Evolutionary conservation across 257 asterid genomes (phyloP).

Genomic region (Prunella vulgaris): DNA sequence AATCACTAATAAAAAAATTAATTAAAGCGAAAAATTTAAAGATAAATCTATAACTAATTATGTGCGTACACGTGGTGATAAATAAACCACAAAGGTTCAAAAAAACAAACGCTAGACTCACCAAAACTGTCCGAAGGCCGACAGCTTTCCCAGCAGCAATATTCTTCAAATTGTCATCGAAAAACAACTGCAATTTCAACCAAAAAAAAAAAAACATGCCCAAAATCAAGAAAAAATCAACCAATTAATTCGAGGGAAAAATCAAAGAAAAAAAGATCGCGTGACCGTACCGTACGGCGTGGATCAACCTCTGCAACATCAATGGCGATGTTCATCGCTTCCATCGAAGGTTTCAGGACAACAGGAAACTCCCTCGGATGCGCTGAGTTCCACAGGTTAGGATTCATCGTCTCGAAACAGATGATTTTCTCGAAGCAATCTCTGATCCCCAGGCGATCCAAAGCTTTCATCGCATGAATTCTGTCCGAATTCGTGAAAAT

Average conservation of each 20-base stretch:
- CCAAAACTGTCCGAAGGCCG: conserved; percentile 77
- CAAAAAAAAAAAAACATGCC: no score
- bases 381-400: conserved; percentile 35
- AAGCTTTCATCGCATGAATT: conserved; percentile 57
- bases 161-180: conserved; percentile 69
- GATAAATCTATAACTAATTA: neutral
- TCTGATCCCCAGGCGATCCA: conserved; percentile 63
- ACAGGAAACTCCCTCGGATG: conserved; percentile 64
- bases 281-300: conserved; percentile 63
- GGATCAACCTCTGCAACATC: conserved; percentile 66
- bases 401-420: conserved; percentile 89
- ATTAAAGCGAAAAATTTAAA: neutral
- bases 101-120: conserved; percentile 21
- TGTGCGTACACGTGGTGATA: neutral
- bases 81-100: neutral
- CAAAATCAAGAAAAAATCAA: neutral
- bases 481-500: conserved; percentile 80
- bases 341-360: conserved; percentile 68
- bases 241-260: neutral
- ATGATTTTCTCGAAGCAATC: conserved; percentile 76
- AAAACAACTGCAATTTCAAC: conserved; percentile 55
- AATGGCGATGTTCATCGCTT: conserved; percentile 67
- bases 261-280: neutral
- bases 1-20: neutral
- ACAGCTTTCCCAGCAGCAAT: conserved; percentile 69